Conservation (phyloP, 1,284 basidiomycete species). For the Microbotryum lychnidis-dioicae region DNA sequence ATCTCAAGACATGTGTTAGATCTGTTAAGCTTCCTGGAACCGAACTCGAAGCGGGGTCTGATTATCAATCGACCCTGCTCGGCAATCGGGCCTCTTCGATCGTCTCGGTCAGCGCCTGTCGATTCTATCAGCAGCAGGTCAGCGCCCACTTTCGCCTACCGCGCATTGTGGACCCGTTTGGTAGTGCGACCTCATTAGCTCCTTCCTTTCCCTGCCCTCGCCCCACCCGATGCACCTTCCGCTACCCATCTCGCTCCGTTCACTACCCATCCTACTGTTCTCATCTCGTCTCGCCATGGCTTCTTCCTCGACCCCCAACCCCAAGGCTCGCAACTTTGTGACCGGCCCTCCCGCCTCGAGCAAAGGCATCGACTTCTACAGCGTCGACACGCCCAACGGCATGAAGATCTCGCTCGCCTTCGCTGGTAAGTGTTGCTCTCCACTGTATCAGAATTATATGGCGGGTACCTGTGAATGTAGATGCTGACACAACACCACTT, state of each 20-base stretch:
- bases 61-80: no score
- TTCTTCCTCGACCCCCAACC: background rate
- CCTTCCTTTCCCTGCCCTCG: background rate
- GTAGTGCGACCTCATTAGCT: no score
- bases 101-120: no score
- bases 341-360: background rate
- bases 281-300: background rate
- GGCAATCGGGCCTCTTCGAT: no score
- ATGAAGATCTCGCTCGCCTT: conserved; percentile 49
- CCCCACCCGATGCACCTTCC: background rate
- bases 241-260: background rate
- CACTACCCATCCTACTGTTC: background rate
- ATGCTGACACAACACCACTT: no score
- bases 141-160: no score
- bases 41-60: no score
- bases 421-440: conserved; percentile 40
- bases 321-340: background rate
- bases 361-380: conserved; percentile 52
- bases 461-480: no score
- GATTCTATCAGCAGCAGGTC: no score
- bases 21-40: no score
- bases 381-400: conserved; percentile 52
- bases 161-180: no score
- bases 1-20: no score
- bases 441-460: background rate